These are phyloP conservation scores for Yamadazyma takamatsuzukensis DNA, from an alignment of 805 yeast genomes.

Conservation along the genomic window DNA sequence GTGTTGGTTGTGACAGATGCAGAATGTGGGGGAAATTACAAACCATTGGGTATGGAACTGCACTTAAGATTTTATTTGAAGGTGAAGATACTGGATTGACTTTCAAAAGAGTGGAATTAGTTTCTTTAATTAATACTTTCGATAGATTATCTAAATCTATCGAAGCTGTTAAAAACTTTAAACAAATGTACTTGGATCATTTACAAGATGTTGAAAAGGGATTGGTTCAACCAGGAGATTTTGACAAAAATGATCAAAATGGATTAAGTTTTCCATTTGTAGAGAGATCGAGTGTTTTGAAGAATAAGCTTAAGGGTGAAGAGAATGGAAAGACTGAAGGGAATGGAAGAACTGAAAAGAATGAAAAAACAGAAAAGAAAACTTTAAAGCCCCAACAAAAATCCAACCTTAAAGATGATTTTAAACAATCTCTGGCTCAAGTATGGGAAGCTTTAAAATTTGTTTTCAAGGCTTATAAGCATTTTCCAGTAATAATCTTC, in stretches of 20 bases:
- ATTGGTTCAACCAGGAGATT: slow-evolving; percentile 37
- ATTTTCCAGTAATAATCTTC: slow-evolving; percentile 64
- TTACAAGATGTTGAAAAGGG: slow-evolving; percentile 39
- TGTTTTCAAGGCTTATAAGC: slow-evolving; percentile 60
- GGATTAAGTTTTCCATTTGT: slow-evolving; percentile 40
- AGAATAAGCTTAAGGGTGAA: slow-evolving; percentile 9
- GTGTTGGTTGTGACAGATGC: slow-evolving; percentile 98
- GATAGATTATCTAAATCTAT: slow-evolving; percentile 87
- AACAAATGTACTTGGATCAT: slow-evolving; percentile 45
- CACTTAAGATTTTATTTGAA: slow-evolving; percentile 85
- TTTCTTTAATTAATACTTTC: slow-evolving; percentile 87
- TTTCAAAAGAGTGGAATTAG: slow-evolving; percentile 76
- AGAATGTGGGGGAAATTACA: slow-evolving; percentile 98
- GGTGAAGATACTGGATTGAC: slow-evolving; percentile 52
- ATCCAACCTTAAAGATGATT: slow-evolving; percentile 30
- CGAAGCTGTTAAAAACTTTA: slow-evolving; percentile 69
- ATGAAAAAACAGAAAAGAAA: slow-evolving; percentile 4
- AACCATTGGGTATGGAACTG: slow-evolving; percentile 97
- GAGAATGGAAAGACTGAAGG: neutral
- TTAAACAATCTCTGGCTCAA: slow-evolving; percentile 48
- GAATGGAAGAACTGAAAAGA: slow-evolving; percentile 1
- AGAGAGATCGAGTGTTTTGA: slow-evolving; percentile 6
- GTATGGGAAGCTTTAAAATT: slow-evolving; percentile 61
- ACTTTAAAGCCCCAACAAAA: slow-evolving; percentile 6
- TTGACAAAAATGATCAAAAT: slow-evolving; percentile 24